Conservation (phyloP, 257 asterid species). For the Sherardia arvensis region DNA sequence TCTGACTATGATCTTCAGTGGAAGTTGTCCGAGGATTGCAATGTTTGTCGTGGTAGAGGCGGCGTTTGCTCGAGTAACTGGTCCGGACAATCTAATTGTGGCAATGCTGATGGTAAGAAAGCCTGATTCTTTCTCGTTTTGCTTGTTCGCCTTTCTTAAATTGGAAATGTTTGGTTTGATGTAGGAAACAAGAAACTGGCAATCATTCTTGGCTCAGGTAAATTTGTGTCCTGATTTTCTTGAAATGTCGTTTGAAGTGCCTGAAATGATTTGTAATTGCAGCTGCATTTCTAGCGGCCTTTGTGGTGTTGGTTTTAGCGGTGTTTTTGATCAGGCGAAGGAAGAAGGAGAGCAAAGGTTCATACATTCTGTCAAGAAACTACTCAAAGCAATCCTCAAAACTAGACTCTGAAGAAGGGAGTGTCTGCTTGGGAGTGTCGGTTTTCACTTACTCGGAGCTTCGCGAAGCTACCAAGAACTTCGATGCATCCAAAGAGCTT, state of each 20-base stretch:
- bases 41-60: conserved; percentile 9
- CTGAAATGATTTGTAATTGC: conserved; percentile 26
- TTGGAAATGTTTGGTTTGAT: not conserved
- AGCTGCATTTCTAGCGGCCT: conserved; percentile 20
- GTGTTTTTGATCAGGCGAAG: conserved; percentile 15
- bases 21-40: conserved; percentile 6
- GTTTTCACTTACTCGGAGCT: conserved; percentile 58
- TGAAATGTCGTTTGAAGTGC: too few species aligned
- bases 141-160: too few species aligned
- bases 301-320: conserved; percentile 12
- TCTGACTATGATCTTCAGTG: conserved; percentile 14
- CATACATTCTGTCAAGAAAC: conserved; percentile 28
- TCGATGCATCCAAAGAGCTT: conserved; percentile 50
- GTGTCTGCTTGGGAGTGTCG: conserved; percentile 39
- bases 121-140: not conserved
- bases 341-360: conserved; percentile 21
- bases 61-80: conserved; percentile 3
- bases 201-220: conserved; percentile 13
- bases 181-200: not conserved
- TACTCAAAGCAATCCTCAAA: conserved; percentile 32
- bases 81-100: not conserved
- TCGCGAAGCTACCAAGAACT: conserved; percentile 44
- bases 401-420: conserved; percentile 31
- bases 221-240: conserved; percentile 5
- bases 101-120: conserved; percentile 18